Conservation (phyloP, 2,329 filamentous ascomycete genomes). For the Periglandula ipomoeae region DNA sequence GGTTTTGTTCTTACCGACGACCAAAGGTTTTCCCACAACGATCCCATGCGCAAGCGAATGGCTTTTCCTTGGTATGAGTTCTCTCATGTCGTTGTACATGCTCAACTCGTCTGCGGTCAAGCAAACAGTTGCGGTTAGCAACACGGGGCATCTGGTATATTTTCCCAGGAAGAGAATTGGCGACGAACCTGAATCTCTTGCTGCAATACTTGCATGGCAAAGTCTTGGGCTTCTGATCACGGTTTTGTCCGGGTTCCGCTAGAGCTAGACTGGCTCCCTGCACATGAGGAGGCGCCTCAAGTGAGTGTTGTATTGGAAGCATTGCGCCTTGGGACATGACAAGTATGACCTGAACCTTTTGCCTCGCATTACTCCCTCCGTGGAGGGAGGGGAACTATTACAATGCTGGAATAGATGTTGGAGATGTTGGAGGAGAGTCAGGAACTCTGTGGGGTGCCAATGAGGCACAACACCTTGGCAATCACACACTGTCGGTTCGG, state of each 20-base stretch:
- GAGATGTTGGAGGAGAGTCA: constrained; percentile 6
- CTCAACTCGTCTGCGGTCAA: constrained; percentile 44
- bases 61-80: constrained; percentile 57
- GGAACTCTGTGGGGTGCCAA: constrained; percentile 3
- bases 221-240: constrained; percentile 52
- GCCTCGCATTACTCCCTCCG: constrained; percentile 4
- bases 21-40: constrained; percentile 55
- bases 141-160: too few species aligned
- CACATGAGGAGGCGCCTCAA: constrained; percentile 34
- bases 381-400: constrained; percentile 1
- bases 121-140: background rate
- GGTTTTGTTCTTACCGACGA: constrained; percentile 40
- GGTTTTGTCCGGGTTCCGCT: constrained; percentile 40
- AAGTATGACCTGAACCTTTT: constrained; percentile 2
- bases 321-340: constrained; percentile 26
- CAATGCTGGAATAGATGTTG: background rate
- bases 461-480: background rate
- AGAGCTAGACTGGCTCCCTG: constrained; percentile 18
- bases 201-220: constrained; percentile 55
- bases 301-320: constrained; percentile 44
- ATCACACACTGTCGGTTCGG: background rate
- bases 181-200: constrained; percentile 50
- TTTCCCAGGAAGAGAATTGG: constrained; percentile 9
- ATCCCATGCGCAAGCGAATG: constrained; percentile 50
- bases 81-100: constrained; percentile 56